Conservation (phyloP, 139 green algal genomes). For the Monoraphidium neglectum region DNA sequence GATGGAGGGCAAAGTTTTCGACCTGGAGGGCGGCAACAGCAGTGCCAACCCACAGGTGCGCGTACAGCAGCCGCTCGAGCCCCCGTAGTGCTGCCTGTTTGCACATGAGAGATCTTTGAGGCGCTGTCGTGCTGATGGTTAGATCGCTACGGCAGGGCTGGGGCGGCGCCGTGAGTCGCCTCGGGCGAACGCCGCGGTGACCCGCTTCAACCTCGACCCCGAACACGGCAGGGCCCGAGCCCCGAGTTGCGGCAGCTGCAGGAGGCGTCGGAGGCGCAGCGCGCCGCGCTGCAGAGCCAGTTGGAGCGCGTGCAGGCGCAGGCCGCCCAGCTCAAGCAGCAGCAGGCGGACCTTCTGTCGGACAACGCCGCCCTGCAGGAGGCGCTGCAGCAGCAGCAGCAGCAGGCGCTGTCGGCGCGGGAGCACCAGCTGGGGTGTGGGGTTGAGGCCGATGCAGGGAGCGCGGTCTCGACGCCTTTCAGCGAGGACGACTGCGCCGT, state of each 20-base stretch:
- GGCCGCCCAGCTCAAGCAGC: neutral
- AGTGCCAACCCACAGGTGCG: no score
- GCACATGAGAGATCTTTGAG: no score
- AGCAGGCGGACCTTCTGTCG: neutral
- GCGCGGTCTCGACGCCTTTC: no score
- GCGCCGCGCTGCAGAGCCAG: neutral
- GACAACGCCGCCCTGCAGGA: neutral
- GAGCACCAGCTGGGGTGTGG: conserved; percentile 22
- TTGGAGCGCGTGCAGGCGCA: neutral
- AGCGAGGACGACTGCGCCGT: neutral
- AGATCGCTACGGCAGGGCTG: no score
- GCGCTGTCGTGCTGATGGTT: no score
- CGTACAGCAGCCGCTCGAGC: no score
- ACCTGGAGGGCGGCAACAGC: conserved; percentile 35
- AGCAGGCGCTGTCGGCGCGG: conserved; percentile 19
- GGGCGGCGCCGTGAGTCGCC: no score
- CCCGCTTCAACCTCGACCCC: neutral
- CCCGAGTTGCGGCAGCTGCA: conserved; percentile 3
- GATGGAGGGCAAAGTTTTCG: conserved; percentile 43
- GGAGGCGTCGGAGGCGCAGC: neutral
- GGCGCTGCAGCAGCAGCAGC: conserved; percentile 29
- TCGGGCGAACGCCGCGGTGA: no score
- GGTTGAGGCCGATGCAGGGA: no score
- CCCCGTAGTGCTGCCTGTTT: no score
- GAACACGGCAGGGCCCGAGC: neutral